phyloP scores from a whole-genome alignment of 2,329 filamentous ascomycete species.

The Ophiognomonia clavigignenti-juglandacearum region DNA sequence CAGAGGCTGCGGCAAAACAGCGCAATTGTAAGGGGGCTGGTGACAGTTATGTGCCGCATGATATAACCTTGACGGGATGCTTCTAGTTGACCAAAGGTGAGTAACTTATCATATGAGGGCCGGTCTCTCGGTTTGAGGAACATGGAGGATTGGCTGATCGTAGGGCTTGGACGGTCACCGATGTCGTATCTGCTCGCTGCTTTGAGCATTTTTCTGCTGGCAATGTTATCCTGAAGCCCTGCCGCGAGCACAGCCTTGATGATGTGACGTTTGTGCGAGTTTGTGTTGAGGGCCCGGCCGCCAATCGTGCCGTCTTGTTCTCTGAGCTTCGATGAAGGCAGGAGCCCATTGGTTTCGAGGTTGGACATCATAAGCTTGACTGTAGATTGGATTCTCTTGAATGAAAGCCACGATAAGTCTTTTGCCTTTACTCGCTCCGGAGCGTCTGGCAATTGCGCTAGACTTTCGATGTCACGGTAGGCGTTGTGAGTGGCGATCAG shows the following conservation, averaged over 20 bases:
- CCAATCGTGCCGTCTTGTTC: conserved; percentile 21
- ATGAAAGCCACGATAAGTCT: conserved; percentile 24
- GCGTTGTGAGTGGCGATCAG: background rate
- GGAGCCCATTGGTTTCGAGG: conserved; percentile 28
- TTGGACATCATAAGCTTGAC: conserved; percentile 31
- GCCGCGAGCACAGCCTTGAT: conserved; percentile 40
- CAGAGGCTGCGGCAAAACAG: conserved; percentile 4
- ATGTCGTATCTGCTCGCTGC: background rate
- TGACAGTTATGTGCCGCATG: background rate
- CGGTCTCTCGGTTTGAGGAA: background rate
- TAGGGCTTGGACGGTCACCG: background rate
- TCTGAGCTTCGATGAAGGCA: conserved; percentile 16
- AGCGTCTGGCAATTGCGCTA: background rate
- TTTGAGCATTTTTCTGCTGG: conserved; percentile 2
- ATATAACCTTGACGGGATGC: background rate
- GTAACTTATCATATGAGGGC: background rate
- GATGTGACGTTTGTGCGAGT: conserved; percentile 36
- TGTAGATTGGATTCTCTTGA: conserved; percentile 28
- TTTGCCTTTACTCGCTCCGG: background rate
- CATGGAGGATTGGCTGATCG: background rate
- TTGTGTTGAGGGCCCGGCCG: conserved; percentile 33
- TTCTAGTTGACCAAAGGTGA: background rate
- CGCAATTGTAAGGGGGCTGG: background rate
- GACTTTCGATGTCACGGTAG: background rate
- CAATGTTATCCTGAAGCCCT: conserved; percentile 40